These are phyloP conservation scores for Heimioporus sp. DNA, from an alignment of 768 basidiomycete species.

Conservation along the genomic window DNA sequence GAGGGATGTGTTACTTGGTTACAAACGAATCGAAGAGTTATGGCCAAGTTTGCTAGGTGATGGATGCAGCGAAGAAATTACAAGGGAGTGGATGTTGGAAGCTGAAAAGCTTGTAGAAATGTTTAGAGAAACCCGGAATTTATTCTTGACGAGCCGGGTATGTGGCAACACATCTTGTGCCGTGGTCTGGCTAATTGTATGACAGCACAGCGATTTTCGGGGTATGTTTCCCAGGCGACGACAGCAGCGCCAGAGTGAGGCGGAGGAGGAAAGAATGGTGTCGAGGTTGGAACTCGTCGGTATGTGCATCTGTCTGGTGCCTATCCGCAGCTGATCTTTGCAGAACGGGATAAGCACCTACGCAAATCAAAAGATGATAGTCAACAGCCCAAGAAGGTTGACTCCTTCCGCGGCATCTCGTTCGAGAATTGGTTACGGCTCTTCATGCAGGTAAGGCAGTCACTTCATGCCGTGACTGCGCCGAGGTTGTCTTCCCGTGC, in stretches of 20 bases:
- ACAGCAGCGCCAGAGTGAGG: conserved; percentile 45
- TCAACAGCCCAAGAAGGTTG: conserved; percentile 44
- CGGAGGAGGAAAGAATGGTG: conserved; percentile 69
- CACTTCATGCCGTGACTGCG: background rate
- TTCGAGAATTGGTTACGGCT: conserved; percentile 86
- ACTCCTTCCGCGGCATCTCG: conserved; percentile 75
- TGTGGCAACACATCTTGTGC: conserved; percentile 30
- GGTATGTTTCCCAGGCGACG: conserved; percentile 64
- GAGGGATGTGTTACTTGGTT: conserved; percentile 58
- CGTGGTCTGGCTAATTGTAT: background rate
- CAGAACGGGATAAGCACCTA: conserved; percentile 57
- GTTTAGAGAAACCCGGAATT: conserved; percentile 78
- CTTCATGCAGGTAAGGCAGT: conserved; percentile 69
- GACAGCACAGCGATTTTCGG: conserved; percentile 54
- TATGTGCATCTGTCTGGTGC: conserved; percentile 27
- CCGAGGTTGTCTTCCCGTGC: conserved; percentile 3
- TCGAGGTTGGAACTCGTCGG: conserved; percentile 75
- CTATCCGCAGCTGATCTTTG: background rate
- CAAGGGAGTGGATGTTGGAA: conserved; percentile 76
- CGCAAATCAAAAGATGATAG: conserved; percentile 46
- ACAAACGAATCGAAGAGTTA: conserved; percentile 56
- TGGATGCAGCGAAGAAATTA: conserved; percentile 46
- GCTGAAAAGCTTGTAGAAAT: conserved; percentile 84
- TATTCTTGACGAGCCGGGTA: conserved; percentile 79
- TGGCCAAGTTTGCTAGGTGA: conserved; percentile 53